These are phyloP conservation scores for Lenzites betulinus DNA, from an alignment of 768 basidiomycete species.

Conservation along the genomic window DNA sequence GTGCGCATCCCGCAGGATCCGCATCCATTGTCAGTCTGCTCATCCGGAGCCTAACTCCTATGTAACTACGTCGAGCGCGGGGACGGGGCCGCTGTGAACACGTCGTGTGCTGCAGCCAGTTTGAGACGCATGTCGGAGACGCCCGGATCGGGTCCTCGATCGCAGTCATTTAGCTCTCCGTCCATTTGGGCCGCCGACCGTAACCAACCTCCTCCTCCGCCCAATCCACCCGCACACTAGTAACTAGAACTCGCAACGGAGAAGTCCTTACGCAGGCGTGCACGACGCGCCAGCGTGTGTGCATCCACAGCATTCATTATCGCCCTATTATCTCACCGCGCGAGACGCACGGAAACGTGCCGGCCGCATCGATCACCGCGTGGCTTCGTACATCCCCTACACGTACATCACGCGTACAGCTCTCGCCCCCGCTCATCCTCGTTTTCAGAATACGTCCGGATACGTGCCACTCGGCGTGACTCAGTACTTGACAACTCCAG, in stretches of 20 bases:
- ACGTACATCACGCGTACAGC: conserved; percentile 6
- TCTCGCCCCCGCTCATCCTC: background rate
- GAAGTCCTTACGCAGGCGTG: too few species aligned
- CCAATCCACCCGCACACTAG: background rate
- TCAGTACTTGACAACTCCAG: too few species aligned
- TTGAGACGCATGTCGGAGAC: too few species aligned
- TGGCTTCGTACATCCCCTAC: background rate
- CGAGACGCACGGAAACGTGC: conserved; percentile 2
- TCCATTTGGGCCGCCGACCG: background rate
- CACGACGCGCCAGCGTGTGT: background rate
- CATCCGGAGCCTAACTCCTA: background rate
- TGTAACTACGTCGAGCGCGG: too few species aligned
- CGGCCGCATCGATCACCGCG: conserved; percentile 4
- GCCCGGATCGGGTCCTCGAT: conserved; percentile 4
- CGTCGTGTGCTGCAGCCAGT: background rate
- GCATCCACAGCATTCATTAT: background rate
- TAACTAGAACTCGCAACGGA: too few species aligned
- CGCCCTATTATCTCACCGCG: background rate
- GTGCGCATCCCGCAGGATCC: too few species aligned
- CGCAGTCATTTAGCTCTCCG: background rate
- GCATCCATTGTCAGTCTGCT: background rate
- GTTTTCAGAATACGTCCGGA: background rate
- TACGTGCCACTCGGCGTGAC: background rate
- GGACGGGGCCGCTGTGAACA: too few species aligned
- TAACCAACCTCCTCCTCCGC: background rate